Percentiles rank a stretch among this genome's conserved stretches.
phyloP scores from a whole-genome alignment of 257 asterid species.

The Striga asiatica region DNA sequence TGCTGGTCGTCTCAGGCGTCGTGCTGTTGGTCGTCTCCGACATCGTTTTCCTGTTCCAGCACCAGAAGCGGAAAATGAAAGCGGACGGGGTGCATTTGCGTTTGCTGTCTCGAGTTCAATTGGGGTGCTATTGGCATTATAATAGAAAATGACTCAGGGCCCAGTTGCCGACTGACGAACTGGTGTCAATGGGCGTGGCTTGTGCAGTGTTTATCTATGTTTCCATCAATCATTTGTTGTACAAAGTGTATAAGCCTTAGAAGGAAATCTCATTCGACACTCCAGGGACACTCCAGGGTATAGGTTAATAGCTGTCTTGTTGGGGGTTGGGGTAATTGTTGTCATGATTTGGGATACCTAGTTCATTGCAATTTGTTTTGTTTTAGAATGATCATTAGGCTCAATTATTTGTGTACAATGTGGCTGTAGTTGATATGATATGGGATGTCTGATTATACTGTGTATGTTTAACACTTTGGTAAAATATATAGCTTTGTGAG shows the following conservation, averaged over 20 bases:
- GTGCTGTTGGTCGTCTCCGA: no score
- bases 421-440: no score
- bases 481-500: no score
- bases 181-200: slow-evolving; percentile 84
- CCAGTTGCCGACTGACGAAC: slow-evolving; percentile 68
- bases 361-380: no score
- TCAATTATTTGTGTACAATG: no score
- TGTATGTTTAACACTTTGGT: no score
- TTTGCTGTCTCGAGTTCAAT: slow-evolving; percentile 84
- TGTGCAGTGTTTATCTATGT: slow-evolving; percentile 82
- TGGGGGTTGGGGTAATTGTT: slow-evolving; percentile 71
- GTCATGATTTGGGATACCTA: slow-evolving; percentile 95
- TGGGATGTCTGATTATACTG: no score
- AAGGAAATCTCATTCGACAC: slow-evolving; percentile 28
- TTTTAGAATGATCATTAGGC: no score
- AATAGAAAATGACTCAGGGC: slow-evolving; percentile 75
- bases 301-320: slow-evolving; percentile 57
- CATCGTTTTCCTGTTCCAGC: no score
- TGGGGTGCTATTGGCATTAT: slow-evolving; percentile 77
- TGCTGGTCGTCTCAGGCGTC: no score
- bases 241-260: slow-evolving; percentile 54
- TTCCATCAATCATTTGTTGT: slow-evolving; percentile 64
- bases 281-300: no score
- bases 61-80: no score
- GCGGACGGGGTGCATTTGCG: slow-evolving; percentile 72